Conservation (phyloP, 2,329 filamentous ascomycete species). For the Pyrenochaeta sp. region DNA sequence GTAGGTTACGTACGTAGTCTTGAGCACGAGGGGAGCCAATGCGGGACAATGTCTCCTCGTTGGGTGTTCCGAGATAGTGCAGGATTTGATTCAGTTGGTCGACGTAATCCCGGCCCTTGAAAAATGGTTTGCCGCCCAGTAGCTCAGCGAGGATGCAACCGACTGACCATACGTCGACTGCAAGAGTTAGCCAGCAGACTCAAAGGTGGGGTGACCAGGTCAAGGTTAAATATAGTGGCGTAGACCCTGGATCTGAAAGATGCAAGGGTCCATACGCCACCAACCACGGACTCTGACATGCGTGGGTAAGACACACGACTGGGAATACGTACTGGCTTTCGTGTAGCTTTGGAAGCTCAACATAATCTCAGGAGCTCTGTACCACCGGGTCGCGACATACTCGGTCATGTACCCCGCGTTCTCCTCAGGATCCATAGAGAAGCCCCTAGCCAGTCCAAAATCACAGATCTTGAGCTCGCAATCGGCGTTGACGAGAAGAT, state of each 20-base stretch:
- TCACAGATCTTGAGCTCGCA: conserved; percentile 99
- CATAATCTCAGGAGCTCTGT: conserved; percentile 99
- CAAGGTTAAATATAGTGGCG: conserved; percentile 5
- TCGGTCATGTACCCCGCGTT: conserved; percentile 99
- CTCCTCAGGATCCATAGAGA: conserved; percentile 96
- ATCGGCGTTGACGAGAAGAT: conserved; percentile 96
- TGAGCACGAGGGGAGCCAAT: conserved; percentile 96
- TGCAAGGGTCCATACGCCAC: conserved; percentile 7
- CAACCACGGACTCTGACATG: neutral
- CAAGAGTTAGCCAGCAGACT: conserved; percentile 29
- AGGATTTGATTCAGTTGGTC: conserved; percentile 99
- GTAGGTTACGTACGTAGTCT: conserved; percentile 97
- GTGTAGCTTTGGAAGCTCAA: conserved; percentile 99
- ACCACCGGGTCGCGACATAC: conserved; percentile 98
- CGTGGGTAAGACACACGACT: neutral
- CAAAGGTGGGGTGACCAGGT: conserved; percentile 12
- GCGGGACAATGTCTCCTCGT: conserved; percentile 89
- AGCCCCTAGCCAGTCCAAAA: conserved; percentile 94
- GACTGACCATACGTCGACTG: conserved; percentile 99
- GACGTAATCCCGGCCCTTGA: conserved; percentile 99
- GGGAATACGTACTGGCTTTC: conserved; percentile 91
- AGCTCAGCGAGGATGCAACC: conserved; percentile 97
- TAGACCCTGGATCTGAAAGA: conserved; percentile 7
- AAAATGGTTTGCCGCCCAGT: conserved; percentile 94
- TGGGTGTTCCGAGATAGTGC: conserved; percentile 95